Evolutionary conservation across 306 rosid genomes (phyloP).

Genomic region (Pterocarpus macrocarpus): DNA sequence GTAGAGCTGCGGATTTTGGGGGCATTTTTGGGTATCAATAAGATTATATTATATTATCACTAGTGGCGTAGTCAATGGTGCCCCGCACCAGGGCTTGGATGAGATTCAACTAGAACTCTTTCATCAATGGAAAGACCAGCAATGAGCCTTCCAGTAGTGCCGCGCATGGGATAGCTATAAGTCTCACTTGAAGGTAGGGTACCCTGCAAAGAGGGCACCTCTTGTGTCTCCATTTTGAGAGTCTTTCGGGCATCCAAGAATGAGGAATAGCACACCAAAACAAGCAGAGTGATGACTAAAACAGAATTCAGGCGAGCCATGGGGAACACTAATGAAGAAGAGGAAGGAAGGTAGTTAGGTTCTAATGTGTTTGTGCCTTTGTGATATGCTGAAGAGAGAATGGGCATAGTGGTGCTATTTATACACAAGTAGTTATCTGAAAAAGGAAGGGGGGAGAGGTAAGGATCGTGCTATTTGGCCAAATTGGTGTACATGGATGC

Average conservation of each 20-base stretch:
- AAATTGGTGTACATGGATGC: conserved; percentile 1
- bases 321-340: not conserved
- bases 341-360: not conserved
- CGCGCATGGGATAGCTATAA: not conserved
- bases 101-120: conserved; percentile 11
- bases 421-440: not conserved
- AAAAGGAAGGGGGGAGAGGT: not conserved
- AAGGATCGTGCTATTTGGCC: conserved; percentile 33
- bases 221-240: not conserved
- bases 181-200: not conserved
- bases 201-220: conserved; percentile 14
- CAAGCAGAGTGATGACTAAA: not conserved
- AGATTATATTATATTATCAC: no score
- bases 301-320: conserved; percentile 30
- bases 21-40: no score
- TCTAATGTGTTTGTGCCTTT: conserved; percentile 31
- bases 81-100: conserved; percentile 50
- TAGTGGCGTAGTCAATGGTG: not conserved
- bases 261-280: not conserved
- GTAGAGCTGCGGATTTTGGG: no score
- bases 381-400: conserved; percentile 12
- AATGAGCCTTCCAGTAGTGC: conserved; percentile 11
- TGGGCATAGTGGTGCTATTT: conserved; percentile 38
- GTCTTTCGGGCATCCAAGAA: conserved; percentile 35
- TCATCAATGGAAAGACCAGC: conserved; percentile 22